Evolutionary conservation across 306 rosid genomes (phyloP), one percentile per base, ranked within the genome.

Genomic region (Dryas octopetala): DNA sequence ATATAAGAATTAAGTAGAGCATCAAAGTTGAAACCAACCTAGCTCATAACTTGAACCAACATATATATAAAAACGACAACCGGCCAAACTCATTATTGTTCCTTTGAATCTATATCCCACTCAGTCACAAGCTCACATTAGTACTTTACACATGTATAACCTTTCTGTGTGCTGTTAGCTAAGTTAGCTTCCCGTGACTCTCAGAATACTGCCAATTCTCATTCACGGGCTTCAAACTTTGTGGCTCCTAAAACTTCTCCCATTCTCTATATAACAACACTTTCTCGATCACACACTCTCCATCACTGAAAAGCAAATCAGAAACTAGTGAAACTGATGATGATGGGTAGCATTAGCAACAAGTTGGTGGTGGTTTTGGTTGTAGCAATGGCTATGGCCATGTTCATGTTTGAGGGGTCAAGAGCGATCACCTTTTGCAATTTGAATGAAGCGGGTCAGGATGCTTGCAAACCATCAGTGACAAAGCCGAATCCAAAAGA

Each of bases 381-480:
- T 43, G 52, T 78, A 49, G 70, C 16, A 9, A 19, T 61, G 44
- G 66, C 2, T 2, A 45, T 61, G 44, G 66, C 2, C 1, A 45
- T 79, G 41, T 32, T 83, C 48, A 61, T 17, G 58, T 59, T 60
- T 49, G 66, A 71, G 66, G 80, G 73, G 2, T 77, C 84, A 32
- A 61, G 40, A 28, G 89, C 78, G 0, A 8, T 79, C 0, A 71
- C 68, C 15, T 4, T 91, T 0, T 91, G 97, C 45, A 80, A 85
- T 4, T 76, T 91, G 77, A 66, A 23, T n/a, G 88, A 88, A 6
- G 85, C 82, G 2, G 93, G 85, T 8, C 70, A 89, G 5, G n/a
- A 19, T 7, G 86, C 82, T 19, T 91, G 96, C 76, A 88, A 85
- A 81, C 96, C 96, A 7, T 73, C 93, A 52, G 93, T 89, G 68